These are phyloP conservation scores for Melampsora larici-populina DNA, from an alignment of 1,284 basidiomycete species.

Conservation along the genomic window DNA sequence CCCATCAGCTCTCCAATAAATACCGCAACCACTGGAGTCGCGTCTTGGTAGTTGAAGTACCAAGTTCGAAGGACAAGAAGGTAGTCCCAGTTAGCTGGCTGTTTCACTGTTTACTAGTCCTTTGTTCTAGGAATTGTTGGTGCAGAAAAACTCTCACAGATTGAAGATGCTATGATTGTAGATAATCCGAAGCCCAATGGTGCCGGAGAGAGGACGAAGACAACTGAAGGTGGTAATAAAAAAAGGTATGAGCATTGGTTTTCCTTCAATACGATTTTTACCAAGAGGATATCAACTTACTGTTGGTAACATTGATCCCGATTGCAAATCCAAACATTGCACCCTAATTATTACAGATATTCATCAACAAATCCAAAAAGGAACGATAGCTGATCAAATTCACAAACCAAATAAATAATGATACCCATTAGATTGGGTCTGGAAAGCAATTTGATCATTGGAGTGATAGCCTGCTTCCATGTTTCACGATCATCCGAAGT, in stretches of 20 bases:
- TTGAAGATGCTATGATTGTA: slow-evolving; percentile 63
- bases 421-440: slow-evolving; percentile 64
- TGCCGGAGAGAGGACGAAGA: slow-evolving; percentile 62
- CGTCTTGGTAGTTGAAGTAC: slow-evolving; percentile 43
- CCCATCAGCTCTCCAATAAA: slow-evolving; percentile 67
- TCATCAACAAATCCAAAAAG: too few species aligned
- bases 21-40: slow-evolving; percentile 58
- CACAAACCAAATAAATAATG: slow-evolving; percentile 61
- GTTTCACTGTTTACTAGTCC: too few species aligned
- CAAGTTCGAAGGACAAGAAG: not conserved
- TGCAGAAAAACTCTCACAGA: slow-evolving; percentile 58
- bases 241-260: not conserved
- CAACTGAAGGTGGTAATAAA: not conserved
- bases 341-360: not conserved
- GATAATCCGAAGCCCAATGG: slow-evolving; percentile 64
- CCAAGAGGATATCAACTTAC: slow-evolving; percentile 54
- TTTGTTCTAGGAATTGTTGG: too few species aligned
- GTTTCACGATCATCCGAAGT: slow-evolving; percentile 61
- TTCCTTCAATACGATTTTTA: not conserved
- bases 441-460: slow-evolving; percentile 63
- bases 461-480: slow-evolving; percentile 59
- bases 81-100: too few species aligned
- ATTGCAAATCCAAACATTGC: slow-evolving; percentile 65
- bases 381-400: too few species aligned
- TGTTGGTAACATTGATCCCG: slow-evolving; percentile 72